phyloP scores from a whole-genome alignment of 495 filamentous ascomycete genomes.

The Talaromyces borbonicus region DNA sequence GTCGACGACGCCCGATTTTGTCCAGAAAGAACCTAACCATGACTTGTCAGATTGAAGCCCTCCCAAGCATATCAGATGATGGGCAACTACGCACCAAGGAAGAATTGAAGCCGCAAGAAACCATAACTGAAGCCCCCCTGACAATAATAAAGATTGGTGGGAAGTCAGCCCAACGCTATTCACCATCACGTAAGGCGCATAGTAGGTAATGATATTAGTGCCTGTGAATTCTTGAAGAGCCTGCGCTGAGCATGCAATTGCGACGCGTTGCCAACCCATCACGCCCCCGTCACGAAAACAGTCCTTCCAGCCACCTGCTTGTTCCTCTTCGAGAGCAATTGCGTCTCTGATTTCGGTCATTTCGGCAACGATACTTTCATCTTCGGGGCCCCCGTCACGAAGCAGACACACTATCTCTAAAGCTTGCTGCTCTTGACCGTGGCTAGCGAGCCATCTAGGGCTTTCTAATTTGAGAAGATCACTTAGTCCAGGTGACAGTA shows the following conservation, averaged over 20 bases:
- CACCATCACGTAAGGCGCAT: slow-evolving; percentile 8
- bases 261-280: slow-evolving; percentile 17
- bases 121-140: slow-evolving; percentile 7
- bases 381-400: slow-evolving; percentile 15
- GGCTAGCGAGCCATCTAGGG: slow-evolving; percentile 43
- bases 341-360: slow-evolving; percentile 25
- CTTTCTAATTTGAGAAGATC: slow-evolving; percentile 22
- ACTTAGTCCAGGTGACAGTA: no score
- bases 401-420: slow-evolving; percentile 40
- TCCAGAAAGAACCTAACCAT: slow-evolving; percentile 39
- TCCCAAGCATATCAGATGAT: background rate
- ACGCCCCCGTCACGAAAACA: slow-evolving; percentile 7
- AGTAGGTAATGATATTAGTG: slow-evolving; percentile 25
- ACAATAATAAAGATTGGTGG: slow-evolving; percentile 5
- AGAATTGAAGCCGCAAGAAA: slow-evolving; percentile 7
- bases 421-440: slow-evolving; percentile 42
- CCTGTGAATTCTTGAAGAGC: slow-evolving; percentile 44
- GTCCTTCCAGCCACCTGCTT: slow-evolving; percentile 7
- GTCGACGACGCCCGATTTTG: slow-evolving; percentile 39
- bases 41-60: background rate
- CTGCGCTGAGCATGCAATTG: slow-evolving; percentile 43
- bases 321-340: slow-evolving; percentile 13
- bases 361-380: slow-evolving; percentile 11
- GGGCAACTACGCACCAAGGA: background rate
- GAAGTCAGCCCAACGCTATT: slow-evolving; percentile 4